Conservation (phyloP, 768 basidiomycete genomes). For the Pulveroboletus sp. region DNA sequence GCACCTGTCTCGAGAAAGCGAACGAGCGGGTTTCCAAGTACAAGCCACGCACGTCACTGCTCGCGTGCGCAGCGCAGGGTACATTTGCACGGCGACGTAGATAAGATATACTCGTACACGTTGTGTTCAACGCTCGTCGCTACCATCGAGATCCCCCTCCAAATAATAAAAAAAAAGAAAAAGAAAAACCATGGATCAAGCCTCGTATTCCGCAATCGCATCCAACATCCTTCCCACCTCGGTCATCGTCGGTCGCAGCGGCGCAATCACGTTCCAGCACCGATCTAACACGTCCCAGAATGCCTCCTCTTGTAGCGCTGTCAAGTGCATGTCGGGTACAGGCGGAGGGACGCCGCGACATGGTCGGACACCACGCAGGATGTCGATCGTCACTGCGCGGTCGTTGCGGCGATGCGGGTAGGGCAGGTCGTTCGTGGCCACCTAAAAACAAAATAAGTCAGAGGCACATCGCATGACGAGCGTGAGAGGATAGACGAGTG, state of each 20-base stretch:
- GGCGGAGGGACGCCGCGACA: constrained; percentile 29
- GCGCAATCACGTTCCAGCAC: constrained; percentile 41
- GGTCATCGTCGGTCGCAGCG: constrained; percentile 41
- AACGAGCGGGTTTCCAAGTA: too few species aligned
- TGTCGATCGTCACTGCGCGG: constrained; percentile 51
- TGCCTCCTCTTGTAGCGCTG: constrained; percentile 22
- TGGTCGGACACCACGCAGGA: constrained; percentile 48
- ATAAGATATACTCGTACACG: background rate
- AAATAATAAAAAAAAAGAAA: too few species aligned
- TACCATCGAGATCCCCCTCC: too few species aligned
- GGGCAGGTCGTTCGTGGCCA: constrained; percentile 48
- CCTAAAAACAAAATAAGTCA: constrained; percentile 26
- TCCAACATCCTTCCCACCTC: constrained; percentile 26
- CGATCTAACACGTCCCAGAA: constrained; percentile 44
- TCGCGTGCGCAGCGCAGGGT: background rate
- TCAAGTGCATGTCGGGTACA: constrained; percentile 14
- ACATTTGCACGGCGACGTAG: background rate
- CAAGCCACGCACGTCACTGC: too few species aligned
- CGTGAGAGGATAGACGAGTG: background rate
- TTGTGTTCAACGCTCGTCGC: background rate
- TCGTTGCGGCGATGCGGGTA: constrained; percentile 53
- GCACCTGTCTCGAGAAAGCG: too few species aligned
- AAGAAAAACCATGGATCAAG: background rate
- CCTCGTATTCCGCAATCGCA: constrained; percentile 3
- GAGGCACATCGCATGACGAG: background rate